A percentile compares a stretch with the other conserved stretches of the same genome.
phyloP scores from a whole-genome alignment of 208 protist genomes.

The Crithidia fasciculata region DNA sequence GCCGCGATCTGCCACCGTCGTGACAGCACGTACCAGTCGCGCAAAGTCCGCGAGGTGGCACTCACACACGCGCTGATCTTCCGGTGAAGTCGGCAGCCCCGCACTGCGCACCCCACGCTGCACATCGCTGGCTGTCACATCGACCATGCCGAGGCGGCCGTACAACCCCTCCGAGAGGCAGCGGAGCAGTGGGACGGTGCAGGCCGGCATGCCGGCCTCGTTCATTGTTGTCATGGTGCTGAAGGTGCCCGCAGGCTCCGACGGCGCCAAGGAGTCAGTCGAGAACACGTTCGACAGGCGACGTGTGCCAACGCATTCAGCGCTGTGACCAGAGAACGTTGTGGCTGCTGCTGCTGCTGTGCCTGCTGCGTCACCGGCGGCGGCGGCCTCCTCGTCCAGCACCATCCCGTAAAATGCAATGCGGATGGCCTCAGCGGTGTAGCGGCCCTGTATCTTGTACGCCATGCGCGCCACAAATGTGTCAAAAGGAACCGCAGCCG shows the following conservation, averaged over 20 bases:
- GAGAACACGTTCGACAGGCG: conserved; percentile 20
- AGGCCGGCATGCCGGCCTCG: conserved; percentile 16
- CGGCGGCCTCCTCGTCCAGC: conserved; percentile 32
- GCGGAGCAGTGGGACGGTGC: conserved; percentile 42
- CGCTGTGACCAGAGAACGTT: background rate
- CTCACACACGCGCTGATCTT: conserved; percentile 30
- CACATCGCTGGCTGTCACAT: conserved; percentile 41
- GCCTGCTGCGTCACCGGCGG: conserved; percentile 6
- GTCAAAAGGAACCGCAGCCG: conserved; percentile 53
- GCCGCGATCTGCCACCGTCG: conserved; percentile 27
- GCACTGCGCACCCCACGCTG: conserved; percentile 35
- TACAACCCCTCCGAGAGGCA: conserved; percentile 63
- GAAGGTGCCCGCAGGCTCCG: conserved; percentile 16
- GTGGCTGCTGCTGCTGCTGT: background rate
- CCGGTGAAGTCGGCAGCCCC: conserved; percentile 35
- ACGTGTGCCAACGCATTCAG: background rate
- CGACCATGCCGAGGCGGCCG: conserved; percentile 54
- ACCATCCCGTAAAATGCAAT: conserved; percentile 66
- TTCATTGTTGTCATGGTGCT: conserved; percentile 12
- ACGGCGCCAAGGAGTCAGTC: conserved; percentile 23
- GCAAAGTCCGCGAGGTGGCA: conserved; percentile 39
- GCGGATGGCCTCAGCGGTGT: conserved; percentile 64
- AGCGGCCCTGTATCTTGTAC: conserved; percentile 72
- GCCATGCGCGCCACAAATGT: conserved; percentile 78
- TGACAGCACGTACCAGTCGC: conserved; percentile 33